Evolutionary conservation across 805 yeast species (phyloP).

Genomic region (Ogataea sp.): DNA sequence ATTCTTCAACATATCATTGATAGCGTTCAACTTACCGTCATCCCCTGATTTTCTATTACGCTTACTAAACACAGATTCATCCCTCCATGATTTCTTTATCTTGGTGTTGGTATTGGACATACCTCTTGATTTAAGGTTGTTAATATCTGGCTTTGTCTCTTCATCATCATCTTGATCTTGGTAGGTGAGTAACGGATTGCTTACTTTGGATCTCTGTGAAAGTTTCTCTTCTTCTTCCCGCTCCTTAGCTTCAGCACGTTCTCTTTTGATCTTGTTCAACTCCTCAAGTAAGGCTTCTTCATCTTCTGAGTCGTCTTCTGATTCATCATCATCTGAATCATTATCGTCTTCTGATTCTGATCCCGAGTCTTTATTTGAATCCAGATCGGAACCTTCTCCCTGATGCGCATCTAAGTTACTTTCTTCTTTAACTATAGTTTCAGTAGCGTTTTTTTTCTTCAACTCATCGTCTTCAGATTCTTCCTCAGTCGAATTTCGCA

Average conservation of each 20-base stretch:
- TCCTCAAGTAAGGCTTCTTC: constrained; percentile 42
- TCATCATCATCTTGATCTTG: constrained; percentile 5
- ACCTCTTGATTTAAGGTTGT: too few species aligned
- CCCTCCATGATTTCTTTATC: constrained; percentile 27
- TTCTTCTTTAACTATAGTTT: too few species aligned
- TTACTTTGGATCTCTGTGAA: constrained; percentile 13
- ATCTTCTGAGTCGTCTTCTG: constrained; percentile 39
- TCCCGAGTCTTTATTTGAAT: constrained; percentile 9
- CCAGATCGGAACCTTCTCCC: constrained; percentile 2
- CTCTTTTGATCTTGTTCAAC: constrained; percentile 29
- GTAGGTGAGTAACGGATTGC: constrained; percentile 19
- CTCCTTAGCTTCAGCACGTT: constrained; percentile 20
- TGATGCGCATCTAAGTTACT: not conserved
- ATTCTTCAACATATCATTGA: constrained; percentile 27
- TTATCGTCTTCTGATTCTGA: constrained; percentile 4
- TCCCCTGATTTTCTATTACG: constrained; percentile 6
- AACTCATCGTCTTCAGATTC: not conserved
- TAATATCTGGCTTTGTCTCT: constrained; percentile 7
- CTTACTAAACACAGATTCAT: constrained; percentile 21
- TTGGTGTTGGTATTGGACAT: constrained; percentile 3
- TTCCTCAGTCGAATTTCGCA: too few species aligned
- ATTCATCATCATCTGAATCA: constrained; percentile 16
- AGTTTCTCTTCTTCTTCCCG: constrained; percentile 19
- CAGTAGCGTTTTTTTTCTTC: too few species aligned
- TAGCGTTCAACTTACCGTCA: constrained; percentile 14